Evolutionary conservation across 768 basidiomycete species (phyloP), one percentile per base, ranked within the genome.

Genomic region (Auriscalpium microsporum): DNA sequence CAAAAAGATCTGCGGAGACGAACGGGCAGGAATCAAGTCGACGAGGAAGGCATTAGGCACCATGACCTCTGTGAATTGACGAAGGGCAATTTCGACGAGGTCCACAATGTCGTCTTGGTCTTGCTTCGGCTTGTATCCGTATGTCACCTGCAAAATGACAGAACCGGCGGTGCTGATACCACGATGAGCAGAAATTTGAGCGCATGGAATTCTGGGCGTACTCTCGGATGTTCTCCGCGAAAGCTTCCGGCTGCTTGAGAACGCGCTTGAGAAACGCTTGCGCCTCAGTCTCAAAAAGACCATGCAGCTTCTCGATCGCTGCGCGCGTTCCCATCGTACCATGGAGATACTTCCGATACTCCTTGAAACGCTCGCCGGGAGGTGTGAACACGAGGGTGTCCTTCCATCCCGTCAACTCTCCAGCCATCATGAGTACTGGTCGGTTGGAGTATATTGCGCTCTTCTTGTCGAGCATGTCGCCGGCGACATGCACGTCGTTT

Each of bases 111-210:
- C 37, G 51, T 65, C 64, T 13, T 55, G 51, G 7, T 59, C 42
- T 7, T 54, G 34, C 53, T 57, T 46, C 46, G 60, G 53, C 11
- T 62, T 52, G 52, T 65, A 64, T 10, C 65, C 65, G 46, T 67
- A 64, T 0, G 63, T 42, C 9, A 65, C 35, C 23, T 58, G 58
- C 23, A 67, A 38, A n/a, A 64, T 61, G 8, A 64, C 58, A 16
- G 59, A 52, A 5, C 64, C 64, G 6, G 57, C 53, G 13, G 44
- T 47, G 8, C 50, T 56, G 23, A 8, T 28, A 16, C 9, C 14
- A 10, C 16, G 0, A 14, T n/a, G 11, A 11, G 33, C 21, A 17
- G 9, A 23, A 14, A 28, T 28, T 28, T 28, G 16, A 17, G 28
- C 28, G 28, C 7, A 28, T 28, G 1, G 48, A 16, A 5, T 9